Evolutionary conservation across 1,139 yeast species (phyloP), one percentile per base, ranked within the genome.

Genomic region (Pneumocystis sp.): DNA sequence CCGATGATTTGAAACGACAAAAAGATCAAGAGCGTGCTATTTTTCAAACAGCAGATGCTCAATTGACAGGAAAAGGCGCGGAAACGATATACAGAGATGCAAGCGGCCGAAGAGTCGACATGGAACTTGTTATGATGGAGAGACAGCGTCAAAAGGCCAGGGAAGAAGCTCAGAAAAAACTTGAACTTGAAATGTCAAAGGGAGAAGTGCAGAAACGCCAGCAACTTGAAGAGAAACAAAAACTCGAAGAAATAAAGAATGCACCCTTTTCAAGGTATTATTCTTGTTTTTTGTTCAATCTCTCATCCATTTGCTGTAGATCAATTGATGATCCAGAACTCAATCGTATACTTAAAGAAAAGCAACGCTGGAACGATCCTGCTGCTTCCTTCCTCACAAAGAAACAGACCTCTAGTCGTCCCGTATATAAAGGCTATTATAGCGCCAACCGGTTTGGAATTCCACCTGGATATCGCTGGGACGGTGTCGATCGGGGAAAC

Each of bases 401-500:
- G 35, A 65, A 68, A 62, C 15, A 50, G 15, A 25, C 21, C 2
- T 59, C 61, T 25, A 66, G 63, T 19, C 63, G 64, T 44, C 80
- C 79, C 66, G 71, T 78, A 35, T 85, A 80, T 68, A 77, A 79
- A 25, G 84, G 87, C 0, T 71, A 79, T 0, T 82, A 76, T 65
- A 83, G 89, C 0, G 82, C 82, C 35, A 91, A 91, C 72, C 75
- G 97, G 68, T 91, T 89, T 74, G 81, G 81, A 3, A 85, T 91
- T 25, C 76, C 77, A 5, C 96, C 97, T 0, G 97, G 97, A 0
- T 78, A 79, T 69, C 78, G 89, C 66, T 91, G 97, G 97, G 97
- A 91, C 73, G 97, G 97, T 0, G 85, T 90, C 0, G 95, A 89
- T 74, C 77, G 97, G 67, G 83, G 95, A 0, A 91, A 86, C 73